phyloP scores from a whole-genome alignment of 2,329 filamentous ascomycete genomes.

The Penicillium decumbens region DNA sequence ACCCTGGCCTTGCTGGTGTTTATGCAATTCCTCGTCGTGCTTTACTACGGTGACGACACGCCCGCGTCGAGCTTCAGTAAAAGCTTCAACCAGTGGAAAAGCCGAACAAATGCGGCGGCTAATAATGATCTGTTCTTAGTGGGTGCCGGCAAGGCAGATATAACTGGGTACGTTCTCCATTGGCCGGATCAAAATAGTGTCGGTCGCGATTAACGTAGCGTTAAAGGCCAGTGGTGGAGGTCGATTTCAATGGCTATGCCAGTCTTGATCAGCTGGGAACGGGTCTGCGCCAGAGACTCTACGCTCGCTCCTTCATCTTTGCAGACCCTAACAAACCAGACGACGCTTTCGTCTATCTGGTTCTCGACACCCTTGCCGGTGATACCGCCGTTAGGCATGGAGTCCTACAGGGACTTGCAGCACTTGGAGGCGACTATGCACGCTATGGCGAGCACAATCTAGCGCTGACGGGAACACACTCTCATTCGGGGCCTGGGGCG shows the following conservation, averaged over 20 bases:
- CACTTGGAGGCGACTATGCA: conserved; percentile 66
- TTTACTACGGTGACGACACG: conserved; percentile 15
- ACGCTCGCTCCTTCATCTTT: conserved; percentile 85
- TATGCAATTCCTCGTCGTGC: conserved; percentile 29
- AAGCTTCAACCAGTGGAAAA: conserved; percentile 23
- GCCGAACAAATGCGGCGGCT: conserved; percentile 17
- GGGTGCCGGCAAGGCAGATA: conserved; percentile 67
- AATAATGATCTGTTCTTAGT: conserved; percentile 54
- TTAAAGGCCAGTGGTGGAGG: conserved; percentile 72
- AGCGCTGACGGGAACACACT: conserved; percentile 88
- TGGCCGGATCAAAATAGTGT: background rate
- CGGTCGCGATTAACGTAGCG: background rate
- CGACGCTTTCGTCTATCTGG: conserved; percentile 78
- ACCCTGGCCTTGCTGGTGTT: conserved; percentile 28
- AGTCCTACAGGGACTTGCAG: conserved; percentile 69
- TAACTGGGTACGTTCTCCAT: conserved; percentile 56
- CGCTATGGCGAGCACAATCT: conserved; percentile 76
- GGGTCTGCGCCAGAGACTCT: conserved; percentile 79
- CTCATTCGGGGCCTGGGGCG: conserved; percentile 82
- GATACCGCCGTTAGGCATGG: conserved; percentile 85
- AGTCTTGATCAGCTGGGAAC: conserved; percentile 75
- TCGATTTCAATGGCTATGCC: conserved; percentile 90
- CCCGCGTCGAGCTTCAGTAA: conserved; percentile 15
- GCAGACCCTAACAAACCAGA: conserved; percentile 61
- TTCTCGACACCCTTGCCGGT: conserved; percentile 80